Conservation (phyloP, 2,329 filamentous ascomycete species). For the Rhynchosporium secalis region DNA sequence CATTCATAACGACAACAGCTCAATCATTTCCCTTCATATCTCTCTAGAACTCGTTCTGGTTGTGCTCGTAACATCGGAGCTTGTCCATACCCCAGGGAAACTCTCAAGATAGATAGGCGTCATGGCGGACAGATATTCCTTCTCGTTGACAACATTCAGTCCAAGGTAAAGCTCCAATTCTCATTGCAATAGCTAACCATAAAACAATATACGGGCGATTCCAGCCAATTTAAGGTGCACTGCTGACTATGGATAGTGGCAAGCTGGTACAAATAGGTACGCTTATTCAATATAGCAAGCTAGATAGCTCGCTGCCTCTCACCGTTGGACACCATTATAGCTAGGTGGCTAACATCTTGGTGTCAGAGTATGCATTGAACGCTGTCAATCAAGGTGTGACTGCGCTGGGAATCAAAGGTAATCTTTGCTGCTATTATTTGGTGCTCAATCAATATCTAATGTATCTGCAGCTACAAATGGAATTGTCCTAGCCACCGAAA, state of each 20-base stretch:
- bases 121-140: conserved; percentile 99
- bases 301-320: conserved; percentile 14
- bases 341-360: conserved; percentile 26
- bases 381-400: conserved; percentile 99
- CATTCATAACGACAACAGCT: conserved; percentile 29
- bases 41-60: conserved; percentile 13
- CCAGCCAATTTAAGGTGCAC: conserved; percentile 15
- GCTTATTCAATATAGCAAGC: conserved; percentile 27
- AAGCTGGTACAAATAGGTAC: conserved; percentile 98
- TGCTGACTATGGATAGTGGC: conserved; percentile 60
- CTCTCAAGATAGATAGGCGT: conserved; percentile 36
- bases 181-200: conserved; percentile 4
- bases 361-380: conserved; percentile 93
- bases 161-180: conserved; percentile 65
- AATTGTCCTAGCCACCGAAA: conserved; percentile 97
- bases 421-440: conserved; percentile 24
- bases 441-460: conserved; percentile 17
- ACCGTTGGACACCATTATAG: background rate
- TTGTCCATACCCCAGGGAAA: conserved; percentile 10
- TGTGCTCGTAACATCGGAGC: conserved; percentile 6
- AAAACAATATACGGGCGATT: conserved; percentile 22
- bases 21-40: conserved; percentile 22
- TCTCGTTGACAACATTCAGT: conserved; percentile 99
- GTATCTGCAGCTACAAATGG: conserved; percentile 80
- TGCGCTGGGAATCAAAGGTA: conserved; percentile 97